A percentile compares a stretch with the other conserved stretches of the same genome.
Conservation (phyloP, 2,329 filamentous ascomycete species). For the Leptographium galeiforme region DNA sequence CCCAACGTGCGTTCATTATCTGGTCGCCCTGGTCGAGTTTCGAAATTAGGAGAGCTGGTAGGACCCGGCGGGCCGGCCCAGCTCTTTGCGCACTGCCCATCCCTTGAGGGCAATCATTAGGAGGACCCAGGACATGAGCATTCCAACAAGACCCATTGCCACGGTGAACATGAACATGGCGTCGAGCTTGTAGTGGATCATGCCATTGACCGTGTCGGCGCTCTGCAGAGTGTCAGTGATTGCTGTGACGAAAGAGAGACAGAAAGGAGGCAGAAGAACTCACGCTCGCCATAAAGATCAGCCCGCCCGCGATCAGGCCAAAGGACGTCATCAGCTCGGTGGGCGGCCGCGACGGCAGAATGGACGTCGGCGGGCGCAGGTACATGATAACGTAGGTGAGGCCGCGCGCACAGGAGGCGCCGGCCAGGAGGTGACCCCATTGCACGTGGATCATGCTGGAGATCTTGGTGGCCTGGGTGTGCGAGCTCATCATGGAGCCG, state of each 20-base stretch:
- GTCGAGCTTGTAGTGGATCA: slow-evolving; percentile 65
- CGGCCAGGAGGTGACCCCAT: slow-evolving; percentile 77
- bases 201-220: slow-evolving; percentile 60
- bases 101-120: slow-evolving; percentile 72
- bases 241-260: neutral
- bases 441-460: slow-evolving; percentile 89
- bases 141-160: slow-evolving; percentile 66
- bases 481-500: slow-evolving; percentile 90
- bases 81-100: slow-evolving; percentile 53
- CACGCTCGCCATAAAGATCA: slow-evolving; percentile 87
- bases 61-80: slow-evolving; percentile 10
- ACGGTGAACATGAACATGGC: slow-evolving; percentile 92
- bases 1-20: neutral
- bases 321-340: slow-evolving; percentile 83
- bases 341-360: slow-evolving; percentile 71
- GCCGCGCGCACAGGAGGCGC: slow-evolving; percentile 63
- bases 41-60: slow-evolving; percentile 9
- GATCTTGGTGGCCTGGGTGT: slow-evolving; percentile 71
- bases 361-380: slow-evolving; percentile 65
- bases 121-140: slow-evolving; percentile 78
- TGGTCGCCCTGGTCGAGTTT: neutral
- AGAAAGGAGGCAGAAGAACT: slow-evolving; percentile 21
- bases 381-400: slow-evolving; percentile 72
- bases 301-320: slow-evolving; percentile 72
- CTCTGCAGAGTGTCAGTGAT: slow-evolving; percentile 31